Percentiles rank a stretch among this genome's conserved stretches.
phyloP scores from a whole-genome alignment of 805 yeast species.

The Myxozyma melibiosi region DNA sequence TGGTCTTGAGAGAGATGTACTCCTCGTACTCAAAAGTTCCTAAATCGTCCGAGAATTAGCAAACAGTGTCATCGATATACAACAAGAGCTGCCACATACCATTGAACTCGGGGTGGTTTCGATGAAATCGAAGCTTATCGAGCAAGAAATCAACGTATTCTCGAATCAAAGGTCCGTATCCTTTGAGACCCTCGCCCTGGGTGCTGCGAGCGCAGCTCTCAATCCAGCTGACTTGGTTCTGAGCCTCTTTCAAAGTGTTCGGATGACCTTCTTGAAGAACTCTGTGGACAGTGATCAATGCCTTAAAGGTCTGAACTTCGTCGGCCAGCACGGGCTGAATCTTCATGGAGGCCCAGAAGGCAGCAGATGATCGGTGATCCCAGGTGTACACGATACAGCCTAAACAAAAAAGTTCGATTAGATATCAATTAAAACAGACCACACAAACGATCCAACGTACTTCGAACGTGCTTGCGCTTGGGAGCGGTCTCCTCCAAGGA shows the following conservation, averaged over 20 bases:
- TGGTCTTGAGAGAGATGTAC: conserved; percentile 81
- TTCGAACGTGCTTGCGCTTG: conserved; percentile 89
- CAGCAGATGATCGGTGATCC: conserved; percentile 85
- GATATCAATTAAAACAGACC: background rate
- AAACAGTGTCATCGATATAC: background rate
- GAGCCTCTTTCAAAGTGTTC: conserved; percentile 76
- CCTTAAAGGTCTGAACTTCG: conserved; percentile 83
- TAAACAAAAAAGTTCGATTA: conserved; percentile 9
- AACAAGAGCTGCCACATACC: conserved; percentile 48
- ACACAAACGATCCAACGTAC: conserved; percentile 10
- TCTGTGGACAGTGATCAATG: conserved; percentile 82
- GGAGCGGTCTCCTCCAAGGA: conserved; percentile 87
- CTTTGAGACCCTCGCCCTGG: conserved; percentile 47
- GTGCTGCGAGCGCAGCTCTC: conserved; percentile 63
- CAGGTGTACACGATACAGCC: conserved; percentile 94
- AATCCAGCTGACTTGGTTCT: conserved; percentile 74
- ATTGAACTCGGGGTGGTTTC: conserved; percentile 81
- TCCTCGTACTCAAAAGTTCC: conserved; percentile 90
- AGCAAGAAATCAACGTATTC: conserved; percentile 74
- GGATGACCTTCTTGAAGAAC: conserved; percentile 99
- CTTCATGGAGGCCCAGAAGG: conserved; percentile 79
- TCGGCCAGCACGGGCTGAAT: conserved; percentile 77
- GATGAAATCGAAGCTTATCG: conserved; percentile 78
- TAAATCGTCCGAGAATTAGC: background rate
- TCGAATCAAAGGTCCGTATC: conserved; percentile 71